These are phyloP conservation scores for Fomitopsis serialis DNA, from an alignment of 768 basidiomycete species.

Conservation along the genomic window DNA sequence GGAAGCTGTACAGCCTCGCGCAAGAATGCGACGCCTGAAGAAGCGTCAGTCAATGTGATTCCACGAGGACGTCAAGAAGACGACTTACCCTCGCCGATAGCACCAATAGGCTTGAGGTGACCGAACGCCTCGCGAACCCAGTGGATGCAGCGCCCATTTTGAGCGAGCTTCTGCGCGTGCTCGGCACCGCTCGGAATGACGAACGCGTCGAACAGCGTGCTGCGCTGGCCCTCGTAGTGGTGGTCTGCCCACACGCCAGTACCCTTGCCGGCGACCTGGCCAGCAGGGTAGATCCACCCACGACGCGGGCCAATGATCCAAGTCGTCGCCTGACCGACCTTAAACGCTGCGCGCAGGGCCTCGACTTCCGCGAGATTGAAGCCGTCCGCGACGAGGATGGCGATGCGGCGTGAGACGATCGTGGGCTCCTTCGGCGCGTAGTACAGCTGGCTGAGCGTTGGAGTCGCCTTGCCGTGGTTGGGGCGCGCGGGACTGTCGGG, in stretches of 20 bases:
- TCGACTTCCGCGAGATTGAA: slow-evolving; percentile 59
- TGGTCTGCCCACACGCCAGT: slow-evolving; percentile 52
- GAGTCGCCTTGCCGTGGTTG: slow-evolving; percentile 55
- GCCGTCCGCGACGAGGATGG: slow-evolving; percentile 71
- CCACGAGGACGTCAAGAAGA: slow-evolving; percentile 1
- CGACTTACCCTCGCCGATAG: slow-evolving; percentile 56
- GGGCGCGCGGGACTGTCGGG: slow-evolving; percentile 44
- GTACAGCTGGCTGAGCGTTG: slow-evolving; percentile 54
- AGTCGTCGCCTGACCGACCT: slow-evolving; percentile 48
- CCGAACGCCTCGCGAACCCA: slow-evolving; percentile 83
- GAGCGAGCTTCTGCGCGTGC: slow-evolving; percentile 50
- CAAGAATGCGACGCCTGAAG: slow-evolving; percentile 43
- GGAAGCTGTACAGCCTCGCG: slow-evolving; percentile 41
- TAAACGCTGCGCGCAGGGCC: slow-evolving; percentile 50
- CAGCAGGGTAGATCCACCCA: slow-evolving; percentile 41
- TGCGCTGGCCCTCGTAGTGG: slow-evolving; percentile 72
- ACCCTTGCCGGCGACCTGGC: slow-evolving; percentile 18
- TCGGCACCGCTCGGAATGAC: slow-evolving; percentile 68
- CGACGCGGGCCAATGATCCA: slow-evolving; percentile 64
- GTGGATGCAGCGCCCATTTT: slow-evolving; percentile 70
- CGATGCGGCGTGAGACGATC: slow-evolving; percentile 65
- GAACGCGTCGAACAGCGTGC: slow-evolving; percentile 80
- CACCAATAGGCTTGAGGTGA: slow-evolving; percentile 81
- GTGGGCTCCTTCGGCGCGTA: slow-evolving; percentile 51
- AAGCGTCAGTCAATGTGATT: not conserved